A percentile compares a stretch with the other conserved stretches of the same genome.
Evolutionary conservation across 2,329 filamentous ascomycete genomes (phyloP).

Genomic region (Aspergillus latus): DNA sequence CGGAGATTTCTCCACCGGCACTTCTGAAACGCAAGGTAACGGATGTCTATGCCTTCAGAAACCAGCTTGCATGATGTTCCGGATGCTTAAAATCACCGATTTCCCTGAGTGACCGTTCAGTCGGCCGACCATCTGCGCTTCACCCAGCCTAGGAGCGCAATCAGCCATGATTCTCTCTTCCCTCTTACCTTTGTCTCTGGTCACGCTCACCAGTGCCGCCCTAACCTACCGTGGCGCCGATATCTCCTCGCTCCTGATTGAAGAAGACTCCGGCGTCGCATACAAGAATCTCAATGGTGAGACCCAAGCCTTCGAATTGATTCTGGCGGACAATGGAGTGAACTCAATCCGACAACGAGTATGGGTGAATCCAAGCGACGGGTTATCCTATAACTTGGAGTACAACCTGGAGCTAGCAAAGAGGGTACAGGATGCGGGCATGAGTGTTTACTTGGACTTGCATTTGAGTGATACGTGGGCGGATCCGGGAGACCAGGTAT

Average conservation of each 20-base stretch:
- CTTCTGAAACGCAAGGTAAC: neutral
- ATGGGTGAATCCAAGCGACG: slow-evolving; percentile 67
- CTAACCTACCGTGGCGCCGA: slow-evolving; percentile 67
- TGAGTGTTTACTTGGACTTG: slow-evolving; percentile 63
- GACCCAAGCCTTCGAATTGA: slow-evolving; percentile 59
- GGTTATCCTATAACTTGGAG: slow-evolving; percentile 62
- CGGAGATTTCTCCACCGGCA: neutral
- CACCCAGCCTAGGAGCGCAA: neutral
- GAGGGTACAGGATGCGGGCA: slow-evolving; percentile 62
- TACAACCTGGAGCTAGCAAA: slow-evolving; percentile 70
- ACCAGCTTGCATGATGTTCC: neutral
- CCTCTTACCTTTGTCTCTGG: slow-evolving; percentile 16
- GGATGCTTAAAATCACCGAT: neutral
- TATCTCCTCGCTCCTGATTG: slow-evolving; percentile 66
- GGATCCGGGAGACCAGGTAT: slow-evolving; percentile 62
- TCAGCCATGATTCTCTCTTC: neutral
- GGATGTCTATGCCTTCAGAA: neutral
- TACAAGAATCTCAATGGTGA: slow-evolving; percentile 61
- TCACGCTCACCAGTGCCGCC: slow-evolving; percentile 38
- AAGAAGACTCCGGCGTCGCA: slow-evolving; percentile 60
- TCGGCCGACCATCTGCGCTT: neutral
- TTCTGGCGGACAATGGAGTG: slow-evolving; percentile 61
- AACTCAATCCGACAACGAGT: slow-evolving; percentile 70
- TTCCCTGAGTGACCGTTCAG: neutral
- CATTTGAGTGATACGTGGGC: slow-evolving; percentile 72